These are phyloP conservation scores for Brassica nigra DNA, from an alignment of 345 rosid species.

Conservation along the genomic window DNA sequence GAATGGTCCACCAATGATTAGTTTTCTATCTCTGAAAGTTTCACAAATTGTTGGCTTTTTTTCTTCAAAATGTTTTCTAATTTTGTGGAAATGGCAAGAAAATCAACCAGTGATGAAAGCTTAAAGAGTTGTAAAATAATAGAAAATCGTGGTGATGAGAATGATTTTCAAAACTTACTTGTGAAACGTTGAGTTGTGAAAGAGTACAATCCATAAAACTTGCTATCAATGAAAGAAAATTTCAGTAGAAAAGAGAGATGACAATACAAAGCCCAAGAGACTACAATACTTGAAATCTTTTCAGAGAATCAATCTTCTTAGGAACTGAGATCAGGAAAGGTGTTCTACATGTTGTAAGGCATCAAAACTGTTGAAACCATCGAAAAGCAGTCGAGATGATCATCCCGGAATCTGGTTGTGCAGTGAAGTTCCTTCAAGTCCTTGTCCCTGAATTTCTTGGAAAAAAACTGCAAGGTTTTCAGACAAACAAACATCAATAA, in stretches of 20 bases:
- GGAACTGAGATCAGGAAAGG: too few relatives aligned
- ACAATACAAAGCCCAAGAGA: background rate
- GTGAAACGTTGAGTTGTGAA: background rate
- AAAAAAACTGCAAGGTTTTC: background rate
- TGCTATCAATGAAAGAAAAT: background rate
- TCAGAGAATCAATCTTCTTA: background rate
- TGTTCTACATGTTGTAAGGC: constrained; percentile 89
- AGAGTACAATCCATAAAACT: background rate
- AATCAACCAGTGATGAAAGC: too few relatives aligned
- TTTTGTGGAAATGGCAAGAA: too few relatives aligned
- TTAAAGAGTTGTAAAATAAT: too few relatives aligned
- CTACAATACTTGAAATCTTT: background rate
- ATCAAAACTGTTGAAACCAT: constrained; percentile 84
- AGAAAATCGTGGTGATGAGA: too few relatives aligned
- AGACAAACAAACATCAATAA: background rate
- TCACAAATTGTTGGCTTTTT: too few relatives aligned
- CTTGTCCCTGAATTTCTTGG: constrained; percentile 58
- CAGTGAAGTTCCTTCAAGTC: constrained; percentile 96
- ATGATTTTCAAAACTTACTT: too few relatives aligned
- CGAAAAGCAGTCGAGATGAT: constrained; percentile 72
- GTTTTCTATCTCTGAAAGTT: too few relatives aligned
- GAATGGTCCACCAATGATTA: too few relatives aligned
- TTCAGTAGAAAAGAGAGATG: too few relatives aligned
- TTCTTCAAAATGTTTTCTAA: too few relatives aligned
- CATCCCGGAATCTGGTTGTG: constrained; percentile 95